Conservation (phyloP, 176 grass and related monocot genomes). For the Zoysia pacifica region DNA sequence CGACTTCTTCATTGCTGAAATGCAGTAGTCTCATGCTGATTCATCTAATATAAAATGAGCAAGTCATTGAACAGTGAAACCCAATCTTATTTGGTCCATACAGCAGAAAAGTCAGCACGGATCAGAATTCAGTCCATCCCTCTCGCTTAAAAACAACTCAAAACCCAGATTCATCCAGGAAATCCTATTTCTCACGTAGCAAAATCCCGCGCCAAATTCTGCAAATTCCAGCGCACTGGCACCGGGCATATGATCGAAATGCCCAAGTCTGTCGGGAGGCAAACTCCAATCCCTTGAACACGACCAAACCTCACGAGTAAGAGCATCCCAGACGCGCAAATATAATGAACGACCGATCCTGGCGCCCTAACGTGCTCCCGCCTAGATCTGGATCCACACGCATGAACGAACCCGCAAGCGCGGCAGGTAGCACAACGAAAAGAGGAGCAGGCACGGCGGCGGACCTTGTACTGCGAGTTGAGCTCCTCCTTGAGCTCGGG, state of each 20-base stretch:
- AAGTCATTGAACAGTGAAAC: too few species aligned
- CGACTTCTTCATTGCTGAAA: too few species aligned
- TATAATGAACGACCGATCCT: slow-evolving; percentile 29
- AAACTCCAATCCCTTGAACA: slow-evolving; percentile 22
- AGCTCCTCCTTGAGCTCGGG: slow-evolving; percentile 99
- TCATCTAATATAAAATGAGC: too few species aligned
- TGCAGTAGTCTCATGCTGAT: too few species aligned
- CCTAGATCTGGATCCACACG: slow-evolving; percentile 53
- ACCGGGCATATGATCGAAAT: slow-evolving; percentile 8
- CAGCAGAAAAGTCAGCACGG: slow-evolving; percentile 1
- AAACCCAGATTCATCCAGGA: background rate
- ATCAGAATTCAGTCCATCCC: slow-evolving; percentile 24
- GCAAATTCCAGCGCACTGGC: slow-evolving; percentile 5
- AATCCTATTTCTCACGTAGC: background rate
- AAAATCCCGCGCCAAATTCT: slow-evolving; percentile 9
- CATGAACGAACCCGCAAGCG: background rate
- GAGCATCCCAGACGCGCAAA: slow-evolving; percentile 38
- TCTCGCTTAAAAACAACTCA: slow-evolving; percentile 8
- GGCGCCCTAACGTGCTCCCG: slow-evolving; percentile 6
- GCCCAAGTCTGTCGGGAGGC: background rate
- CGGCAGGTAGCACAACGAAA: background rate
- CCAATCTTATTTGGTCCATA: background rate
- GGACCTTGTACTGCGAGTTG: slow-evolving; percentile 99
- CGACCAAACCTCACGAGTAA: slow-evolving; percentile 16
- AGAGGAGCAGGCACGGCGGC: background rate